Evolutionary conservation across 2,329 filamentous ascomycete genomes (phyloP), one percentile per base, ranked within the genome.

Genomic region (Acephala macrosclerotiorum): DNA sequence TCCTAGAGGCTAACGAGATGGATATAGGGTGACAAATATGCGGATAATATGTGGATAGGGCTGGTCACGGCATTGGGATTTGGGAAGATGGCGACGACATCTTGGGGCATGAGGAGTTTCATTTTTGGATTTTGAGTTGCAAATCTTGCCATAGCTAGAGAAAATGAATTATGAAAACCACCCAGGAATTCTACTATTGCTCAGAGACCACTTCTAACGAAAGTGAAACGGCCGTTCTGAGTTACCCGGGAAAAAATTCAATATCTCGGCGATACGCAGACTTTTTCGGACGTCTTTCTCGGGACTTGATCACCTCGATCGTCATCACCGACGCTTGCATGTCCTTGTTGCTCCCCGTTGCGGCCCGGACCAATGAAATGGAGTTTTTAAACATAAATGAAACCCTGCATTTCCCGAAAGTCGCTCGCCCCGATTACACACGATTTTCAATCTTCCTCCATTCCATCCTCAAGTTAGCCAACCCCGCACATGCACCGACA

Each of bases 151-250:
- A 49, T 25, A 49, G 45, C 22, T 49, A 49, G 45, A 49, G 45
- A 49, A 49, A 26, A 49, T 25, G 22, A 22, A 49, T 49, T n/a
- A 49, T 49, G 45, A 49, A 49, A 25, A 49, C 45, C 45, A 49
- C 20, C 45, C 22, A 49, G 20, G 25, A 22, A 22, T 25, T 9
- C 11, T 22, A 25, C 11, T 20, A 16, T 18, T 42, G 29, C 18
- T 16, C 38, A 42, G 12, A 42, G 14, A 12, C n/a, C n/a, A 14
- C 4, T 14, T n/a, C 3, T 12, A 14, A 42, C n/a, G 12, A n/a
- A 42, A n/a, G 18, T 42, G 12, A 14, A 16, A n/a, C 38, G n/a
- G n/a, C n/a, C n/a, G n/a, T n/a, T n/a, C 18, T 16, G 5, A 14
- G 3, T 14, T 3, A 6, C 38, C 12, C 5, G 12, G 14, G 5